Evolutionary conservation across 371 early-diverging fungal species (phyloP).

Genomic region (Polyrhizophydium stewartii): DNA sequence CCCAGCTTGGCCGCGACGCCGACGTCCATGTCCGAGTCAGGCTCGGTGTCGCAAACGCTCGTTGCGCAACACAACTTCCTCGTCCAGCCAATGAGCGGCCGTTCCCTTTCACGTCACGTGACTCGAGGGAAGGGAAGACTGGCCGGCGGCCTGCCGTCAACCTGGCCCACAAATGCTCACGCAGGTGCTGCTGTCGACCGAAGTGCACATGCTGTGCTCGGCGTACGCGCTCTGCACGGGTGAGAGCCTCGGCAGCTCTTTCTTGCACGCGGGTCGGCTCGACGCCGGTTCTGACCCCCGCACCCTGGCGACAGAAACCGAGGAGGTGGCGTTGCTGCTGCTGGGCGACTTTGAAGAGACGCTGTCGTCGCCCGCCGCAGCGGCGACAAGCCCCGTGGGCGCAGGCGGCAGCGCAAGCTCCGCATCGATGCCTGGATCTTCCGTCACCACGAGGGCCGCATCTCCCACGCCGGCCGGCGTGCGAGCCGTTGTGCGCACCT

Average conservation of each 20-base stretch:
- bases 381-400: no score
- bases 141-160: no score
- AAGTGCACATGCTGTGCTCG: constrained; percentile 22
- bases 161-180: background rate
- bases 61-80: no score
- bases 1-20: background rate
- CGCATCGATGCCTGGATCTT: no score
- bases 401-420: no score
- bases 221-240: constrained; percentile 35
- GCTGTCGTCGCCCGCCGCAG: no score
- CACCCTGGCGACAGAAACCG: constrained; percentile 34
- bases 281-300: background rate
- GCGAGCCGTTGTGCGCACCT: constrained; percentile 49
- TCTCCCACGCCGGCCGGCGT: constrained; percentile 13
- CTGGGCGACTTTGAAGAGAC: constrained; percentile 39
- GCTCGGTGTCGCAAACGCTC: no score
- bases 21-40: background rate
- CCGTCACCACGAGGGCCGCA: no score
- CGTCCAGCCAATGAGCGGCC: no score
- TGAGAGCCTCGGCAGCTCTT: background rate
- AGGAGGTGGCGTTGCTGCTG: constrained; percentile 70
- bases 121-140: no score
- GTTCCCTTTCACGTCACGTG: no score
- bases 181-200: background rate
- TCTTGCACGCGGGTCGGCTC: background rate